These are phyloP conservation scores for Fusarium sp. DNA, from an alignment of 2,329 filamentous ascomycete species.

Conservation along the genomic window DNA sequence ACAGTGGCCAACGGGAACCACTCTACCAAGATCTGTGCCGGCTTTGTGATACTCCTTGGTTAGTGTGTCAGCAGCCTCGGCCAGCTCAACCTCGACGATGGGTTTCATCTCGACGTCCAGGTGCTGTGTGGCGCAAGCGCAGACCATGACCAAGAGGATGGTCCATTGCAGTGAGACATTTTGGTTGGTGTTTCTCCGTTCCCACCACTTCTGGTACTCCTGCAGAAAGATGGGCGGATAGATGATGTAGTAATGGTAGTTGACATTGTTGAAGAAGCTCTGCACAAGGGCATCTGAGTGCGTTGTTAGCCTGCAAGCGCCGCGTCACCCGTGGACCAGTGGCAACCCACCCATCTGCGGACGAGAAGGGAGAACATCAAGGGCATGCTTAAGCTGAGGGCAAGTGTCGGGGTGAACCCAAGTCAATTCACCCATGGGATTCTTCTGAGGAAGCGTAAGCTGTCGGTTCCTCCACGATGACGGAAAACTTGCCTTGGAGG, in stretches of 20 bases:
- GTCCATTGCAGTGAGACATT: conserved; percentile 51
- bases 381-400: conserved; percentile 47
- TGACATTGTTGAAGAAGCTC: conserved; percentile 51
- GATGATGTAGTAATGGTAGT: conserved; percentile 54
- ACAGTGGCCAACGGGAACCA: conserved; percentile 49
- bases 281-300: conserved; percentile 50
- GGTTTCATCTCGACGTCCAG: conserved; percentile 44
- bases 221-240: conserved; percentile 50
- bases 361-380: conserved; percentile 47
- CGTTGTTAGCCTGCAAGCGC: not conserved
- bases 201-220: conserved; percentile 53
- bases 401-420: conserved; percentile 39
- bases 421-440: conserved; percentile 26
- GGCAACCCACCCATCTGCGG: conserved; percentile 48
- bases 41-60: conserved; percentile 49
- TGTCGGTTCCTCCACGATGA: too few species aligned
- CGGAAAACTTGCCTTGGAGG: conserved; percentile 41
- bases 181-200: conserved; percentile 38
- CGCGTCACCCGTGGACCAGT: too few species aligned
- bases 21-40: conserved; percentile 47
- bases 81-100: conserved; percentile 47
- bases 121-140: conserved; percentile 52
- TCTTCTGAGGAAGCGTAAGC: too few species aligned
- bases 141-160: conserved; percentile 52
- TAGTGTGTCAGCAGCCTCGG: conserved; percentile 40